Percentiles rank a stretch among this genome's conserved stretches.
phyloP scores from a whole-genome alignment of 2,329 filamentous ascomycete species.

The Colletotrichum zoysiae region DNA sequence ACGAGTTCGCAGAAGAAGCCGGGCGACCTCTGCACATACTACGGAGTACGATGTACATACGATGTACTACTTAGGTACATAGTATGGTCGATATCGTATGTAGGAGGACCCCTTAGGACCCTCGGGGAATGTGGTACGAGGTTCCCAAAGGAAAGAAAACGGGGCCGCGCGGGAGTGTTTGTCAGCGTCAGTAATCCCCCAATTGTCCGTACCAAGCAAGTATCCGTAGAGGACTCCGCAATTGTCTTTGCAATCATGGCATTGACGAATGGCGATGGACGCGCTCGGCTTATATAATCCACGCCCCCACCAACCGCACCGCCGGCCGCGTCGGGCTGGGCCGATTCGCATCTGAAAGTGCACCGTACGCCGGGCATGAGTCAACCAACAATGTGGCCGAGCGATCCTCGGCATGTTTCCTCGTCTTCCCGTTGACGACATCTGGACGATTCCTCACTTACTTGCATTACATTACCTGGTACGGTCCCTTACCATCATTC shows the following conservation, averaged over 20 bases:
- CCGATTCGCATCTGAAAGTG: conserved; percentile 6
- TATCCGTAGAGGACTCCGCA: too few species aligned
- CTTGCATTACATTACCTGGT: too few species aligned
- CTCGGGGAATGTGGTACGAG: background rate
- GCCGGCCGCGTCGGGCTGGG: background rate
- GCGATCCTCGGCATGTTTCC: conserved; percentile 15
- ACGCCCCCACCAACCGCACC: too few species aligned
- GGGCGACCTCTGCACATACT: too few species aligned
- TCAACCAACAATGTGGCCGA: conserved; percentile 26
- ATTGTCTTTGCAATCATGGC: background rate
- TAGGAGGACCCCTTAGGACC: too few species aligned
- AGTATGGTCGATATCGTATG: too few species aligned
- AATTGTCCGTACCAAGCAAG: too few species aligned
- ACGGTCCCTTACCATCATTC: background rate
- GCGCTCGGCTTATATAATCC: background rate
- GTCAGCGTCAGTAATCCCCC: conserved; percentile 17
- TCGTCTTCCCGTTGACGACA: conserved; percentile 1
- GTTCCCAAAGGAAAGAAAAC: background rate
- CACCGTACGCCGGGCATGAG: conserved; percentile 18
- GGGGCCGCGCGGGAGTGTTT: conserved; percentile 22
- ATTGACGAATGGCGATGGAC: background rate
- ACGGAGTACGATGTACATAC: too few species aligned
- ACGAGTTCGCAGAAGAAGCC: too few species aligned
- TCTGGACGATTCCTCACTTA: background rate
- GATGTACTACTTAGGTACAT: too few species aligned